Percentiles rank a stretch among this genome's conserved stretches.
phyloP scores from a whole-genome alignment of 1,284 basidiomycete species.

The Anthracocystis walkeri region DNA sequence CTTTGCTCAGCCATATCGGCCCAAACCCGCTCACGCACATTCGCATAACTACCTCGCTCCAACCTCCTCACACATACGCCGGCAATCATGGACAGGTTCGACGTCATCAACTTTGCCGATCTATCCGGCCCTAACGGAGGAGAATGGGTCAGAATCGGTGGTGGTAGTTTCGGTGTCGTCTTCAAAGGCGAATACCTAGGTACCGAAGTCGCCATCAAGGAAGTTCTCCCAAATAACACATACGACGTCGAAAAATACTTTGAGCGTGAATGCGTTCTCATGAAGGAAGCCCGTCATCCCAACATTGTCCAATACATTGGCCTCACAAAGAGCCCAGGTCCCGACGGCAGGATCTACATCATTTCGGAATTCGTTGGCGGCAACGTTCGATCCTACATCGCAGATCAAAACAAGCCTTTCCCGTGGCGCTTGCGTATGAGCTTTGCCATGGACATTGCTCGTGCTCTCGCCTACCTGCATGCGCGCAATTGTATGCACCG shows the following conservation, averaged over 20 bases:
- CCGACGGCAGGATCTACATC: constrained; percentile 76
- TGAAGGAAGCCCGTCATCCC: constrained; percentile 91
- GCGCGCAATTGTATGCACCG: constrained; percentile 79
- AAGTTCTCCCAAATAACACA: constrained; percentile 86
- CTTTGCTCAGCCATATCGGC: no score
- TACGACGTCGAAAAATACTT: constrained; percentile 97
- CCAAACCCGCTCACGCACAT: neutral
- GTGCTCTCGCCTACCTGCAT: constrained; percentile 95
- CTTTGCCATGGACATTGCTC: constrained; percentile 91
- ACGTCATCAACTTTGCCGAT: constrained; percentile 65
- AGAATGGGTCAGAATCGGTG: constrained; percentile 62
- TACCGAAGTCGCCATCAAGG: constrained; percentile 95
- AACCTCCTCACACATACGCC: neutral
- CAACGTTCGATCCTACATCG: constrained; percentile 61
- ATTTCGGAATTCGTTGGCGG: constrained; percentile 65
- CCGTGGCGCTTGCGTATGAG: constrained; percentile 77
- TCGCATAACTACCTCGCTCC: neutral
- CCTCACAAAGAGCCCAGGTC: constrained; percentile 84
- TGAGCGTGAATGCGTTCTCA: constrained; percentile 94
- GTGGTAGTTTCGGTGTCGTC: constrained; percentile 65
- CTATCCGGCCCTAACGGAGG: constrained; percentile 61
- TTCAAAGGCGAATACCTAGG: constrained; percentile 85
- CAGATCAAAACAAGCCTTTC: constrained; percentile 61
- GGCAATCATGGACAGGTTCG: constrained; percentile 60
- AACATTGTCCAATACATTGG: constrained; percentile 96